Evolutionary conservation across 2,329 filamentous ascomycete genomes (phyloP).

Genomic region (Fusarium chlamydosporum): DNA sequence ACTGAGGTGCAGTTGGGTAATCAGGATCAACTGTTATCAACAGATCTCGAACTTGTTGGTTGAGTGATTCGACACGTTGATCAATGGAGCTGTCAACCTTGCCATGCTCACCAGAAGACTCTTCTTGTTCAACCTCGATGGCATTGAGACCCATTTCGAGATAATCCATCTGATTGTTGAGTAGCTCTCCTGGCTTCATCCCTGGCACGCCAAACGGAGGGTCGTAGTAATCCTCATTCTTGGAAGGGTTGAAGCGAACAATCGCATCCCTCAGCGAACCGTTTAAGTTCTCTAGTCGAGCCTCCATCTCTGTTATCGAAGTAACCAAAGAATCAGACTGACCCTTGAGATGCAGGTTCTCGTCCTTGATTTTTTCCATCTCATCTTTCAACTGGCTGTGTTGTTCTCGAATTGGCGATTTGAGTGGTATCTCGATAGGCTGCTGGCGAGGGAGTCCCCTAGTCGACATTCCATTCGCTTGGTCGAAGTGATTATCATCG

Average conservation of each 20-base stretch:
- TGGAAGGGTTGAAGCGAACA: slow-evolving; percentile 71
- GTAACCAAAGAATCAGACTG: slow-evolving; percentile 57
- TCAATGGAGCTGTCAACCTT: slow-evolving; percentile 64
- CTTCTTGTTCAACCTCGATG: slow-evolving; percentile 71
- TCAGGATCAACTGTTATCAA: slow-evolving; percentile 64
- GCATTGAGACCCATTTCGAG: slow-evolving; percentile 75
- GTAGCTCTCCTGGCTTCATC: slow-evolving; percentile 61
- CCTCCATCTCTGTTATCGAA: slow-evolving; percentile 73
- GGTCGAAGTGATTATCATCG: slow-evolving; percentile 79
- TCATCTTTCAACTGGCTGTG: slow-evolving; percentile 65
- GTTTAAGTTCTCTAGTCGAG: slow-evolving; percentile 77
- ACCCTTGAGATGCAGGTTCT: slow-evolving; percentile 58
- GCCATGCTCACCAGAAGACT: slow-evolving; percentile 52
- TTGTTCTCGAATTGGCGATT: slow-evolving; percentile 69
- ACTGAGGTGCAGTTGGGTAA: slow-evolving; percentile 70
- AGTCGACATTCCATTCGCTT: slow-evolving; percentile 64
- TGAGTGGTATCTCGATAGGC: slow-evolving; percentile 70
- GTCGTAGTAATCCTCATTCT: slow-evolving; percentile 62
- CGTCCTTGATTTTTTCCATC: slow-evolving; percentile 61
- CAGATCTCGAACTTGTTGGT: slow-evolving; percentile 73
- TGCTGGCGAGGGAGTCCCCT: slow-evolving; percentile 56
- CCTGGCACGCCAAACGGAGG: slow-evolving; percentile 57
- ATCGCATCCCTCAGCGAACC: slow-evolving; percentile 76
- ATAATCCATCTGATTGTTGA: slow-evolving; percentile 76
- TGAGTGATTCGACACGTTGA: slow-evolving; percentile 72